Base-by-base conservation (phyloP, 768 basidiomycete genomes). In the Zangia roseola region DNA sequence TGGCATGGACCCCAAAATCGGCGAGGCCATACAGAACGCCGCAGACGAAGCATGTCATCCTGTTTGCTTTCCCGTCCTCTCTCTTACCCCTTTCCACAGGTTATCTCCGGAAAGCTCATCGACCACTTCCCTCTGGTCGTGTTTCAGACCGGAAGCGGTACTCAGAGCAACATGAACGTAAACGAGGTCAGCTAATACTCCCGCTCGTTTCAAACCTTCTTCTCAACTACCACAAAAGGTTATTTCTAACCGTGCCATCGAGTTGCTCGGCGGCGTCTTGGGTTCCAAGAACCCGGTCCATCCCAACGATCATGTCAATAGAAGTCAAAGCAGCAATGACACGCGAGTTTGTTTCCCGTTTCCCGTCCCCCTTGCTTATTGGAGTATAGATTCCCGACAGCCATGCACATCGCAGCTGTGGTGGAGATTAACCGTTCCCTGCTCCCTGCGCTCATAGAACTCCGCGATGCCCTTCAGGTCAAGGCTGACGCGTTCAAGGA, bases 241-340 rank as follows among this genome's bases (percentile, higher is more conserved):
- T 60, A 94, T 99, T 64, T 95, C 94, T 21, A 99, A 99, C 70
- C 86, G 95, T 50, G 97, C 97, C 28, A 99, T 98, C 63, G 93
- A 99, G 73, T 73, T 97, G 53, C 83, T 98, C 52, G 97, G 97
- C 7, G 97, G 97, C 16, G 79, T 94, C 72, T 77, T 97, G 48
- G 97, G 97, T 28, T 92, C 90, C 39, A 99, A 98, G 78, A 91
- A 78, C 61, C 97, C 97, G 9, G 94, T 99, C 2, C 97, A 99
- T 68, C 97, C 97, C 31, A 99, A 99, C 69, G 97, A 99, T 65
- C 97, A 99, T 71, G 94, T 97, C 61, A 99, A 99, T 76, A 95
- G 88, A 89, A 93, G 91, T 69, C 95, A 98, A 71, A 95, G 92
- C 56, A 94, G 92, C 64, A 99, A 99, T 63, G 97, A 99, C 71